These are phyloP conservation scores for Trichosporon ovoides DNA, from an alignment of 1,284 basidiomycete species.

Conservation along the genomic window DNA sequence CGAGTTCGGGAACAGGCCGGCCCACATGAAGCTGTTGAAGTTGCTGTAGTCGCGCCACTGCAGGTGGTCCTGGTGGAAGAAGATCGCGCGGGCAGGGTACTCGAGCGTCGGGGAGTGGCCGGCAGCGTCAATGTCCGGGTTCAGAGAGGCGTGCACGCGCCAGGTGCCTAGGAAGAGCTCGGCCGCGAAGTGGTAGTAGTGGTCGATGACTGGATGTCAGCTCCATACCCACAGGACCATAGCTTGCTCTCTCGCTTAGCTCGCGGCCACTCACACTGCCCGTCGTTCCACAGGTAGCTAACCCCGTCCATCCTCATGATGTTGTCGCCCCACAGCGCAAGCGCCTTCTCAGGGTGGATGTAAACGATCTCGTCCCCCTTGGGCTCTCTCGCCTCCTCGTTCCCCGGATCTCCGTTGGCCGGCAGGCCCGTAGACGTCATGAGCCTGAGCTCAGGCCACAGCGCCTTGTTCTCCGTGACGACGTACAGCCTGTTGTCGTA, in stretches of 20 bases:
- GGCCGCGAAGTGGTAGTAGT: slow-evolving; percentile 67
- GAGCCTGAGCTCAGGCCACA: slow-evolving; percentile 60
- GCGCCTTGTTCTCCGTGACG: slow-evolving; percentile 47
- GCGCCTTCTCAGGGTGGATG: slow-evolving; percentile 60
- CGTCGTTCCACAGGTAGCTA: slow-evolving; percentile 53
- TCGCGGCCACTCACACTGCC: slow-evolving; percentile 49
- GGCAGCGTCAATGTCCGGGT: slow-evolving; percentile 33
- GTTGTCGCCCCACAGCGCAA: slow-evolving; percentile 58
- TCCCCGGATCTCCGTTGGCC: slow-evolving; percentile 60
- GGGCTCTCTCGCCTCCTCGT: slow-evolving; percentile 61
- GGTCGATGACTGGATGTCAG: slow-evolving; percentile 56
- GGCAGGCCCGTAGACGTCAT: slow-evolving; percentile 65
- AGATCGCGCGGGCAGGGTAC: slow-evolving; percentile 43
- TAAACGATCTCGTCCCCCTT: slow-evolving; percentile 55
- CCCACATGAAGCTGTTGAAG: slow-evolving; percentile 46
- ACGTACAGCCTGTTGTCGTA: slow-evolving; percentile 67
- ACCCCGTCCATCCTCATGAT: slow-evolving; percentile 65
- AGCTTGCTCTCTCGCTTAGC: too few relatives aligned
- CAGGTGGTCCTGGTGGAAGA: slow-evolving; percentile 38
- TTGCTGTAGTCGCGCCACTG: slow-evolving; percentile 47
- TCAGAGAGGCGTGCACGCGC: slow-evolving; percentile 58
- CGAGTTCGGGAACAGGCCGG: slow-evolving; percentile 46
- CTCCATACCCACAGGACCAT: too few relatives aligned
- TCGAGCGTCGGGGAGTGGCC: slow-evolving; percentile 38
- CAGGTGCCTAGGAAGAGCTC: slow-evolving; percentile 76